Conservation (phyloP, 2,329 filamentous ascomycete genomes). For the Nemania diffusa region DNA sequence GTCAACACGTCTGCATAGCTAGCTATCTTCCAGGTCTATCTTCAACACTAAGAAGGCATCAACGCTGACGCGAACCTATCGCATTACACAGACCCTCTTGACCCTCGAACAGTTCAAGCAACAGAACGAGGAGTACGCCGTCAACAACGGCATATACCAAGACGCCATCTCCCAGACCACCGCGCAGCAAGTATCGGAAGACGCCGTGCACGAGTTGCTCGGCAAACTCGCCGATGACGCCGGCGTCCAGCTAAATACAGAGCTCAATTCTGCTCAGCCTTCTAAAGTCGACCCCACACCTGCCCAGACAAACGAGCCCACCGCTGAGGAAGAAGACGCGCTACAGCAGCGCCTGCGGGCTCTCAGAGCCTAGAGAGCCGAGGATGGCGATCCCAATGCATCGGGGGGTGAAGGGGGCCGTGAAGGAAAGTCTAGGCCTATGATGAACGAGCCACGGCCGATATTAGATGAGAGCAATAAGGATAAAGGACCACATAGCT, state of each 20-base stretch:
- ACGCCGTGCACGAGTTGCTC: conserved; percentile 87
- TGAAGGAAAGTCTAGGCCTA: not conserved
- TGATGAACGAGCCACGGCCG: not conserved
- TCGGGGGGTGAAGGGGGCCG: not conserved
- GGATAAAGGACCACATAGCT: not conserved
- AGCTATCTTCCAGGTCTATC: not conserved
- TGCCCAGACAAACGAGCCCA: conserved; percentile 69
- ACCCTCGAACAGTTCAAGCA: conserved; percentile 70
- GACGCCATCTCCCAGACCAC: conserved; percentile 85
- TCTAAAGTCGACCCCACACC: conserved; percentile 65
- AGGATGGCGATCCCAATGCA: conserved; percentile 18
- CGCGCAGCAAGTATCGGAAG: conserved; percentile 76
- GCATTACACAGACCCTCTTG: conserved; percentile 59
- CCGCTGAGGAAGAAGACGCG: conserved; percentile 81
- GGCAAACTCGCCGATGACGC: conserved; percentile 89
- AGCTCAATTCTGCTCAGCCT: conserved; percentile 70
- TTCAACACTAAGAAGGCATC: not conserved
- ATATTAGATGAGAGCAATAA: not conserved
- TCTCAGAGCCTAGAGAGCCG: conserved; percentile 58
- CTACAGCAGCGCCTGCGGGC: conserved; percentile 70
- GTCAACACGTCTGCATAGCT: not conserved
- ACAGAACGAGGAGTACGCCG: conserved; percentile 72
- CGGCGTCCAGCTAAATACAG: conserved; percentile 81
- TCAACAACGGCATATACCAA: conserved; percentile 80
- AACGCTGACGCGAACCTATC: not conserved